These are phyloP conservation scores for Epichloe brachyelytri DNA, from an alignment of 2,329 filamentous ascomycete genomes.

Conservation along the genomic window DNA sequence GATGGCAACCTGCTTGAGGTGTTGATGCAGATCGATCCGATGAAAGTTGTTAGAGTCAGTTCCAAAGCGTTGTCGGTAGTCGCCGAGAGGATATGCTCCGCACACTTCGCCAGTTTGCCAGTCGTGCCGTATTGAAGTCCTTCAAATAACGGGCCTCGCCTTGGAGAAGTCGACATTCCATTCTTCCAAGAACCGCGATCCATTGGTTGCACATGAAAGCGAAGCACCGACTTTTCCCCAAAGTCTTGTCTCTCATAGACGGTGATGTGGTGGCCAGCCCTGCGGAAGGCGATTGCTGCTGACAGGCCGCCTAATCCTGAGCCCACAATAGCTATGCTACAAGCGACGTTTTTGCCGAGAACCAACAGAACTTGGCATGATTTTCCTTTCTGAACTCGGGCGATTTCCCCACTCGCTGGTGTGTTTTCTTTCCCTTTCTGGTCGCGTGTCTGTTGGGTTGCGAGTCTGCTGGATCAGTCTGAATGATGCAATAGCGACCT, in stretches of 20 bases:
- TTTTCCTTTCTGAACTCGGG: not conserved
- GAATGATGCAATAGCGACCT: not conserved
- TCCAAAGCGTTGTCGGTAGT: slow-evolving; percentile 44
- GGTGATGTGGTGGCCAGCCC: slow-evolving; percentile 30
- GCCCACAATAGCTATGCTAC: slow-evolving; percentile 25
- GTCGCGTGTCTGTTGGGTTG: not conserved
- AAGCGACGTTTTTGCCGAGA: slow-evolving; percentile 4
- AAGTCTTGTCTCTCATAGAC: slow-evolving; percentile 52
- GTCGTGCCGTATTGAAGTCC: slow-evolving; percentile 49
- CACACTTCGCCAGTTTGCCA: slow-evolving; percentile 49
- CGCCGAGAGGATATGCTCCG: slow-evolving; percentile 43
- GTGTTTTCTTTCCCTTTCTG: not conserved
- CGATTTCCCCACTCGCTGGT: not conserved
- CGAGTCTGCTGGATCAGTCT: not conserved
- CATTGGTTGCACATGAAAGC: slow-evolving; percentile 50
- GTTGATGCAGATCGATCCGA: too few relatives aligned
- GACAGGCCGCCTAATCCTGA: slow-evolving; percentile 27
- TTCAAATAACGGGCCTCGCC: slow-evolving; percentile 47
- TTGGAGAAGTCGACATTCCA: slow-evolving; percentile 47
- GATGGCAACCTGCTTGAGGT: too few relatives aligned
- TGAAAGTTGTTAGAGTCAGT: too few relatives aligned
- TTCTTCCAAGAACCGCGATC: slow-evolving; percentile 48
- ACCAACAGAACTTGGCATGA: slow-evolving; percentile 1
- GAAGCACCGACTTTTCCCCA: slow-evolving; percentile 53
- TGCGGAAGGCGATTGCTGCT: slow-evolving; percentile 26